These are phyloP conservation scores for Komagataella kurtzmanii DNA, from an alignment of 805 yeast genomes.

Conservation along the genomic window DNA sequence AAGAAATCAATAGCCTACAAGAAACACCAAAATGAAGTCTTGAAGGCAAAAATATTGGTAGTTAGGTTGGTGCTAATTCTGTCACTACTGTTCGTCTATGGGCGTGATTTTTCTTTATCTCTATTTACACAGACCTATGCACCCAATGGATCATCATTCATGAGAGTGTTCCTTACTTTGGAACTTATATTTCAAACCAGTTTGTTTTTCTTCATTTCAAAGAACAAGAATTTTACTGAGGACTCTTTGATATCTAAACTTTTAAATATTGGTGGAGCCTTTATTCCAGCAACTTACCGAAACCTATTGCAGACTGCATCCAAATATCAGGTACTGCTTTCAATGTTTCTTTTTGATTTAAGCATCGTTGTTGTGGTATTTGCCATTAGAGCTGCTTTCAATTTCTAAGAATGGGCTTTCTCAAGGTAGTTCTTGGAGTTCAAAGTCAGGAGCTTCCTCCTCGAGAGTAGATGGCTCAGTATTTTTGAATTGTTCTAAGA, in stretches of 20 bases:
- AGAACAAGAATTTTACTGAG: slow-evolving; percentile 2
- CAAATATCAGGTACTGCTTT: slow-evolving; percentile 14
- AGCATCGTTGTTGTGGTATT: slow-evolving; percentile 13
- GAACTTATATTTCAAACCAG: slow-evolving; percentile 5
- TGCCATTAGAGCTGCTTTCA: slow-evolving; percentile 9
- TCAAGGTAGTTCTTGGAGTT: slow-evolving; percentile 1
- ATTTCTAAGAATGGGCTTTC: neutral
- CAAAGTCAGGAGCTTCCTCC: neutral
- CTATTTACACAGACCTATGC: slow-evolving; percentile 2
- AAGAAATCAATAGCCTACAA: slow-evolving; percentile 5
- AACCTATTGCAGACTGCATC: slow-evolving; percentile 6
- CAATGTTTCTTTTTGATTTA: slow-evolving; percentile 12
- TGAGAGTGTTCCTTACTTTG: slow-evolving; percentile 1
- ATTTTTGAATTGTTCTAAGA: neutral
- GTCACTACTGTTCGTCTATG: slow-evolving; percentile 5
- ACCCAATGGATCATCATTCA: neutral
- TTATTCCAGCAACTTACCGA: slow-evolving; percentile 10
- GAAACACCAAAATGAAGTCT: slow-evolving; percentile 5
- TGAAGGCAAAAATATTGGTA: slow-evolving; percentile 7
- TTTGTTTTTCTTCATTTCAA: slow-evolving; percentile 6
- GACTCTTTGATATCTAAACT: slow-evolving; percentile 6
- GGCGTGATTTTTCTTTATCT: slow-evolving; percentile 2
- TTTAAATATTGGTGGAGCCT: slow-evolving; percentile 8
- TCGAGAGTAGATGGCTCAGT: neutral
- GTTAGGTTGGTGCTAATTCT: slow-evolving; percentile 6